Evolutionary conservation across 2,329 filamentous ascomycete species (phyloP).

Genomic region (Nigrospora sphaerica): DNA sequence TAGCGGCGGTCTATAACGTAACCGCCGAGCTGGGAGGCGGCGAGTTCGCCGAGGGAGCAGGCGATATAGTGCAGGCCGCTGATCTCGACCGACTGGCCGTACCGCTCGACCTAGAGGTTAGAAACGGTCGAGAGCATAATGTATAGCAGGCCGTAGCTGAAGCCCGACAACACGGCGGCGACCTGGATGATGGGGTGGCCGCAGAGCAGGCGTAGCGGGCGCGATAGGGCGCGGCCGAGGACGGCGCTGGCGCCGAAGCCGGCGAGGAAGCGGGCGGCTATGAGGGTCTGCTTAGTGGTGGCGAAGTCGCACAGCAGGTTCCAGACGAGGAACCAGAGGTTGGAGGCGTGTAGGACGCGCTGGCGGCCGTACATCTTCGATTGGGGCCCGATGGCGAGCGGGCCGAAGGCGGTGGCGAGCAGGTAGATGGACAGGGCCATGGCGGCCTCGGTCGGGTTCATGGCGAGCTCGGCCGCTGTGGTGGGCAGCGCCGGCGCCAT

Average conservation of each 20-base stretch:
- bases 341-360: conserved; percentile 41
- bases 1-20: conserved; percentile 30
- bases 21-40: conserved; percentile 11
- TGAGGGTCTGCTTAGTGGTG: conserved; percentile 38
- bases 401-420: conserved; percentile 40
- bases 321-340: conserved; percentile 38
- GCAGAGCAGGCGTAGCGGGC: not conserved
- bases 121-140: not conserved
- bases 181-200: not conserved
- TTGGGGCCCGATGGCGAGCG: conserved; percentile 37
- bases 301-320: conserved; percentile 50
- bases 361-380: conserved; percentile 46
- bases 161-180: not conserved
- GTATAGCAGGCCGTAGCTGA: not conserved
- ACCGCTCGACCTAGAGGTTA: not conserved
- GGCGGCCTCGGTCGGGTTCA: conserved; percentile 37
- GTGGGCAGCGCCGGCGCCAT: conserved; percentile 41
- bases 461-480: conserved; percentile 44
- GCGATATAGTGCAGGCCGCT: not conserved
- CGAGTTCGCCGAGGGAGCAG: not conserved
- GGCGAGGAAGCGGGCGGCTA: conserved; percentile 46
- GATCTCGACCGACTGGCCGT: not conserved
- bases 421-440: conserved; percentile 43
- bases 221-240: not conserved
- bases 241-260: conserved; percentile 37